Evolutionary conservation across 805 yeast genomes (phyloP), one percentile per base, ranked within the genome.

Genomic region (Candida arabinofermentans): DNA sequence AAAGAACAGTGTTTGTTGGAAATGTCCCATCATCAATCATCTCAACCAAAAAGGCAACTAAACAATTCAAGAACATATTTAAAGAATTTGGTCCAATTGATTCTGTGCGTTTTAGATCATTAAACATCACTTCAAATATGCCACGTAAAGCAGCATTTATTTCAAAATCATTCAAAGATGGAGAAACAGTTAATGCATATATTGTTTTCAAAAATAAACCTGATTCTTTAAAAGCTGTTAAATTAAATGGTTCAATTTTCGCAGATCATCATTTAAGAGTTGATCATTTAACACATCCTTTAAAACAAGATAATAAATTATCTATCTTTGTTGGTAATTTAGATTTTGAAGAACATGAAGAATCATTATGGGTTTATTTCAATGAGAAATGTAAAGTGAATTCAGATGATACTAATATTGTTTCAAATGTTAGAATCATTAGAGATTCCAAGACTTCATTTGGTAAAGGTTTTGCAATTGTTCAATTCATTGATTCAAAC

Each of bases 401-500:
- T 39, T 87, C 86, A 22, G 67, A 69, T 27, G 66, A 65, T 34
- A 81, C 43, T 2, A 55, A 53, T 18, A 50, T 57, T 24, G 84
- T 93, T 41, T 96, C 89, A 61, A 83, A 85, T 48, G 96, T 93
- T 24, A 78, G 99, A 62, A 75, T 93, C 36, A 77, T 93, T 26
- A 79, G 99, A 59, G 99, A 93, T 61, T 67, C 95, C 14, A 87
- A 87, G 67, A 91, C 97, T 18, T 91, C 93, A 55, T 71, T 91
- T 44, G 99, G 99, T 49, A 93, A 93, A 67, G 99, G 99, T 5
- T 90, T 93, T 67, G 99, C 96, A 5, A 86, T 90, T 60, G 89
- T 93, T 27, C 98, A 91, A 64, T 93, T 90, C 69, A 75, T 72
- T 46, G 91, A 86, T 56, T 53, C 75, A 1, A 65, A 82, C 41